These are phyloP conservation scores for Calonectria pteridis DNA, from an alignment of 2,329 filamentous ascomycete species.

Conservation along the genomic window DNA sequence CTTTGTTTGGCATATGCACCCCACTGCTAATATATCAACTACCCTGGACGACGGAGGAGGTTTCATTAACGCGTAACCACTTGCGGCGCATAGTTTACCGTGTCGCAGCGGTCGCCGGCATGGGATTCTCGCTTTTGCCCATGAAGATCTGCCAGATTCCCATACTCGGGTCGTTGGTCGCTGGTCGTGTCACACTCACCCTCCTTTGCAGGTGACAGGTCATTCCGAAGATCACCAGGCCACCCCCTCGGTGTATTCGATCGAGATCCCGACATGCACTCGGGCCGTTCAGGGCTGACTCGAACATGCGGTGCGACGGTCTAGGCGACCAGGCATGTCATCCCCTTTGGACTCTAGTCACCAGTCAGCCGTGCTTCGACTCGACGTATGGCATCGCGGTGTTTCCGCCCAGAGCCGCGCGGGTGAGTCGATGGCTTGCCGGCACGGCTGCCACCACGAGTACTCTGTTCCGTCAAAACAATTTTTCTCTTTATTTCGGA, in stretches of 20 bases:
- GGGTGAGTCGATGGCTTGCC: background rate
- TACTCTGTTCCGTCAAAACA: background rate
- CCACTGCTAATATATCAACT: background rate
- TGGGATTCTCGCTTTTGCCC: background rate
- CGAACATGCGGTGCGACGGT: background rate
- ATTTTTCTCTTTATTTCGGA: background rate
- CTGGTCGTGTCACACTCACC: slow-evolving; percentile 1
- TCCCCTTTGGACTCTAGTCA: background rate
- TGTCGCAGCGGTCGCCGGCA: background rate
- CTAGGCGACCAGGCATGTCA: background rate
- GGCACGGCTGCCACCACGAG: background rate
- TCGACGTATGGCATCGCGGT: background rate
- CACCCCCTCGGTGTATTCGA: background rate
- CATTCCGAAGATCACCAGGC: background rate
- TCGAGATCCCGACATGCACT: background rate
- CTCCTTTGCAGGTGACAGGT: background rate
- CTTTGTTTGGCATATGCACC: background rate
- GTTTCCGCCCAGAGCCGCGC: background rate
- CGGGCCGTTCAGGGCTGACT: background rate
- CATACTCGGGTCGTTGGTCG: background rate
- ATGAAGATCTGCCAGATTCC: background rate
- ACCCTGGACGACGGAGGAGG: background rate
- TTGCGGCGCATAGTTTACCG: background rate
- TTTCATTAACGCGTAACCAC: background rate
- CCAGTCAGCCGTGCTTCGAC: background rate